These are phyloP conservation scores for Mortierella sp. DNA, from an alignment of 371 early-diverging fungal genomes.

Conservation along the genomic window DNA sequence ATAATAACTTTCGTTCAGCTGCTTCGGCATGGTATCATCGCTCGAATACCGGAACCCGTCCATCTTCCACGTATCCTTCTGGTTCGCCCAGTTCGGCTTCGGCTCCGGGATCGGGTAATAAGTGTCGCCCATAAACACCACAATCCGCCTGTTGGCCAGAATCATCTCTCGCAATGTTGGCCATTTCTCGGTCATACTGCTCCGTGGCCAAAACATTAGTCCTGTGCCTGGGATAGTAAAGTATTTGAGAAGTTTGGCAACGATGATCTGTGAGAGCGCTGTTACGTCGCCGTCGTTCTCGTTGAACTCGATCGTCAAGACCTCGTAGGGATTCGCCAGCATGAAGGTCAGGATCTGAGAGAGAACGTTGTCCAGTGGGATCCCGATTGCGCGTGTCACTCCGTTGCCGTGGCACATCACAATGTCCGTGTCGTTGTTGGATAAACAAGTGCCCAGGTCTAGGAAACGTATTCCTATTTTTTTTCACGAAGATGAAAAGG, in stretches of 20 bases:
- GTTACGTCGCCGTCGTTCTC: conserved; percentile 43
- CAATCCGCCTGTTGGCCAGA: conserved; percentile 41
- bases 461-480: conserved; percentile 47
- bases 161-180: conserved; percentile 58
- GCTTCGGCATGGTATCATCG: conserved; percentile 19
- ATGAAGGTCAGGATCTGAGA: conserved; percentile 34
- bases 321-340: conserved; percentile 42
- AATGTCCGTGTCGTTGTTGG: conserved; percentile 34
- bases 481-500: neutral
- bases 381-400: conserved; percentile 32
- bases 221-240: conserved; percentile 38
- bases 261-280: conserved; percentile 17
- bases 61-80: conserved; percentile 50
- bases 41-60: conserved; percentile 44
- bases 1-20: conserved; percentile 44
- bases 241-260: conserved; percentile 38
- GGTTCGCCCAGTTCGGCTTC: conserved; percentile 40
- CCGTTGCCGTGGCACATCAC: conserved; percentile 56
- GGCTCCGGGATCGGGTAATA: conserved; percentile 41
- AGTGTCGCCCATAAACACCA: conserved; percentile 48
- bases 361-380: conserved; percentile 35
- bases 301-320: conserved; percentile 57
- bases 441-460: conserved; percentile 51
- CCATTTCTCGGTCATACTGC: conserved; percentile 26
- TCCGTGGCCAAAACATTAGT: conserved; percentile 30